Evolutionary conservation across 1,284 basidiomycete genomes (phyloP), one percentile per base, ranked within the genome.

Genomic region (Cutaneotrichosporon sp.): DNA sequence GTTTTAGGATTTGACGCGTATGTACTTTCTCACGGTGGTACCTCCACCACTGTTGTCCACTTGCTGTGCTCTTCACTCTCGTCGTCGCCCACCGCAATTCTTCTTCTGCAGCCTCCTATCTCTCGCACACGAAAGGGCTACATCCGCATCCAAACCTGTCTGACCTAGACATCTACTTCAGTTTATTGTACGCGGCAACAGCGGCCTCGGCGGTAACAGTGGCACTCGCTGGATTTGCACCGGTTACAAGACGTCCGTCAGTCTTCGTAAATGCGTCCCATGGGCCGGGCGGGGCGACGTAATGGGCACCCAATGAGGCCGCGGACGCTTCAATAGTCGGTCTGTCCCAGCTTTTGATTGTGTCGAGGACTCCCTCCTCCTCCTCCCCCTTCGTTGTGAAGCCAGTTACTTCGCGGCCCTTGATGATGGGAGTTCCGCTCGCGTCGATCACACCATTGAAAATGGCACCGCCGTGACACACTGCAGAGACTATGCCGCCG

Each of bases 371-470:
- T 5, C 55, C 55, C 43, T 51, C 51, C 49, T 55, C 52, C 45
- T 49, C 55, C 42, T 61, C 60, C 25, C 55, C 60, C 41, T 41
- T 33, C 7, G 50, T 55, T 3, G 60, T 59, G 44, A 61, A 61
- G 27, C 57, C 57, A 0, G 60, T 61, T 8, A 61, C 55, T 3
- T 45, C 50, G n/a, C 35, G 43, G 31, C 57, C 57, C 35, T 48
- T 49, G 49, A 57, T 53, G 44, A 61, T 49, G 5, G 52, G 50
- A 33, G 6, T 9, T 16, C 52, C 52, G 3, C 31, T 11, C 14
- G 17, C 7, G 33, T 47, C 39, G 11, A 33, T 16, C 27, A 54
- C 39, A 27, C 46, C 45, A 16, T 2, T 20, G 46, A 59, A 55
- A 34, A 54, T 52, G 16, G 50, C 52, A 24, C 44, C 51, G 12